Evolutionary conservation across 805 yeast species (phyloP).

Genomic region (Pichia cabralensis): DNA sequence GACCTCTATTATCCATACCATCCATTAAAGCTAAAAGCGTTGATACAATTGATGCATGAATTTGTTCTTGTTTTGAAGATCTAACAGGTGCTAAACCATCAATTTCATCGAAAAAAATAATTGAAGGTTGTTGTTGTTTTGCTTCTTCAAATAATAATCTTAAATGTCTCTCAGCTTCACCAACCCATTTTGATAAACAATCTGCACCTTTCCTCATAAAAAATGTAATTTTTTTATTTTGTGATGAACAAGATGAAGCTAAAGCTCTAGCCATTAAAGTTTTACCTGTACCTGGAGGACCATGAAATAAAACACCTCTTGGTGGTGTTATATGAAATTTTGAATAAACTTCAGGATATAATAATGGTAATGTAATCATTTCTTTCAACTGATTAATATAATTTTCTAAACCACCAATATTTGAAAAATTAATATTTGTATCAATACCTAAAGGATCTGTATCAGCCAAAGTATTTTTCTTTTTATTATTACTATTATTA

Average conservation of each 20-base stretch:
- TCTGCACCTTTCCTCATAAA: conserved; percentile 99
- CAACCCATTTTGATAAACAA: conserved; percentile 95
- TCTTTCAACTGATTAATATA: conserved; percentile 90
- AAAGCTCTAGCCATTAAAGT: conserved; percentile 96
- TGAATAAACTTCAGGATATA: conserved; percentile 89
- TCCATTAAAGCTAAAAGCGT: conserved; percentile 94
- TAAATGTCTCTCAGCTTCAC: conserved; percentile 95
- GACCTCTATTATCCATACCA: conserved; percentile 98
- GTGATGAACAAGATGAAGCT: conserved; percentile 88
- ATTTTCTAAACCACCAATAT: conserved; percentile 85
- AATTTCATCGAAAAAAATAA: conserved; percentile 94
- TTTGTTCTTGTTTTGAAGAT: conserved; percentile 95
- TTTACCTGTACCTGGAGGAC: conserved; percentile 99
- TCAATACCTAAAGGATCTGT: conserved; percentile 88
- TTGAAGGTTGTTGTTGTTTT: conserved; percentile 87
- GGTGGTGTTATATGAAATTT: conserved; percentile 91
- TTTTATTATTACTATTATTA: conserved; percentile 15
- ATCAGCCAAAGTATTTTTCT: conserved; percentile 66
- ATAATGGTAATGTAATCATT: conserved; percentile 88
- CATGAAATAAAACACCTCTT: conserved; percentile 93
- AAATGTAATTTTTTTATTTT: conserved; percentile 79
- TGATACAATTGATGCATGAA: conserved; percentile 94
- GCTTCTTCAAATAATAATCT: conserved; percentile 92
- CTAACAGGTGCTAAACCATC: conserved; percentile 98
- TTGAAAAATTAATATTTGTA: conserved; percentile 47